Evolutionary conservation across 2,329 filamentous ascomycete genomes (phyloP).

Genomic region (Colletotrichum siamense): DNA sequence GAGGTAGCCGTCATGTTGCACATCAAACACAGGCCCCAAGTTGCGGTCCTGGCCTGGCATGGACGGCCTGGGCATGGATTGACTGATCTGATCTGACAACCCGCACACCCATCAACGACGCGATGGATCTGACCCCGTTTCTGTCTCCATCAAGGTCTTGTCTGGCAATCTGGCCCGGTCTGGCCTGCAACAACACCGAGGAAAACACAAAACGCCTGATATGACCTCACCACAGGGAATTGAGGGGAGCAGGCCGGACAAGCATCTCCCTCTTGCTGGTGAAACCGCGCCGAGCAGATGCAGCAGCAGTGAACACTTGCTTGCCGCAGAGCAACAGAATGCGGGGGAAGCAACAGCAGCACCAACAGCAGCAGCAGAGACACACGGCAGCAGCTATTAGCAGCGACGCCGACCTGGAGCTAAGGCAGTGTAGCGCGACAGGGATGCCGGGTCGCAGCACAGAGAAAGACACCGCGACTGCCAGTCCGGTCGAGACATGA

Average conservation of each 20-base stretch:
- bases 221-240: constrained; percentile 11
- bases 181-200: not conserved
- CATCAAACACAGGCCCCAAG: not conserved
- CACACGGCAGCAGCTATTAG: not conserved
- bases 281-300: not conserved
- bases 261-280: not conserved
- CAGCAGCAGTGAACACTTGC: not conserved
- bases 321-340: constrained; percentile 1
- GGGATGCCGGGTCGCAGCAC: not conserved
- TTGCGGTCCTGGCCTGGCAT: not conserved
- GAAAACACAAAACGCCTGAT: constrained; percentile 1
- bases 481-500: not conserved
- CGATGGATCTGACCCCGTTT: constrained; percentile 1
- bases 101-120: constrained; percentile 11
- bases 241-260: not conserved
- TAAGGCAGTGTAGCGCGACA: not conserved
- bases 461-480: not conserved
- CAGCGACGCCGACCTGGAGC: not conserved
- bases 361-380: not conserved
- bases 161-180: not conserved
- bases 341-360: constrained; percentile 3
- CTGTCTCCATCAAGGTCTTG: constrained; percentile 4
- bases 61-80: not conserved
- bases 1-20: not conserved
- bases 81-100: constrained; percentile 19